These are phyloP conservation scores for Rhodotorula diobovata DNA, from an alignment of 768 basidiomycete species.

Conservation along the genomic window DNA sequence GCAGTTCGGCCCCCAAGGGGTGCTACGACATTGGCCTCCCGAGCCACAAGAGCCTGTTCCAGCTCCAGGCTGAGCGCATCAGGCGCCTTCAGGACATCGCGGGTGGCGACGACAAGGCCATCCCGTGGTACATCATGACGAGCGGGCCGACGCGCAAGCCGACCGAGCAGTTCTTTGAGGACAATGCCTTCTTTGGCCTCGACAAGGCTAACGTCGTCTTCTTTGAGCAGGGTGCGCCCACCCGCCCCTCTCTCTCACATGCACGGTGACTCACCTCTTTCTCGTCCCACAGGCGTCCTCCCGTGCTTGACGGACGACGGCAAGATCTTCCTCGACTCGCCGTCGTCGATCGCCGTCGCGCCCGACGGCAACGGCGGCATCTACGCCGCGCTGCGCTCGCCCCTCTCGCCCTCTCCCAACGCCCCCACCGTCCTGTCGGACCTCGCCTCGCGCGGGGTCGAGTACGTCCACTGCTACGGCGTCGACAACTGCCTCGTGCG, in stretches of 20 bases:
- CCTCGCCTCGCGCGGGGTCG: slow-evolving; percentile 66
- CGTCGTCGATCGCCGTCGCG: slow-evolving; percentile 79
- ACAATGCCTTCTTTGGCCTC: slow-evolving; percentile 76
- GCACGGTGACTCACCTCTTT: neutral
- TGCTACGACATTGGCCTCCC: slow-evolving; percentile 96
- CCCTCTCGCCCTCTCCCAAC: slow-evolving; percentile 54
- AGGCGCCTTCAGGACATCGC: slow-evolving; percentile 66
- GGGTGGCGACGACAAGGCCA: slow-evolving; percentile 51
- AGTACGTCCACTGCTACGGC: slow-evolving; percentile 90
- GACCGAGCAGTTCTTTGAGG: slow-evolving; percentile 77
- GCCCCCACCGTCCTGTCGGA: slow-evolving; percentile 75
- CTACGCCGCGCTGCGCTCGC: slow-evolving; percentile 70
- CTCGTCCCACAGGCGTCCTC: slow-evolving; percentile 66
- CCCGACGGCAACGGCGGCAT: slow-evolving; percentile 98
- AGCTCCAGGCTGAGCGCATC: slow-evolving; percentile 96
- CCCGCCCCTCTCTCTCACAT: neutral
- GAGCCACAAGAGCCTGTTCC: slow-evolving; percentile 88
- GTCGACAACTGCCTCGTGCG: slow-evolving; percentile 99
- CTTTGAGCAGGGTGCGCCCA: slow-evolving; percentile 83
- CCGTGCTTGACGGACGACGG: slow-evolving; percentile 93
- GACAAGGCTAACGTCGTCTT: slow-evolving; percentile 72
- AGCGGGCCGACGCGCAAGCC: slow-evolving; percentile 86
- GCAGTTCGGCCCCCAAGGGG: slow-evolving; percentile 88
- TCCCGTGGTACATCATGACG: slow-evolving; percentile 99
- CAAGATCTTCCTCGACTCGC: slow-evolving; percentile 78